phyloP scores from a whole-genome alignment of 2,329 filamentous ascomycete species.

The Botrytis cinerea region DNA sequence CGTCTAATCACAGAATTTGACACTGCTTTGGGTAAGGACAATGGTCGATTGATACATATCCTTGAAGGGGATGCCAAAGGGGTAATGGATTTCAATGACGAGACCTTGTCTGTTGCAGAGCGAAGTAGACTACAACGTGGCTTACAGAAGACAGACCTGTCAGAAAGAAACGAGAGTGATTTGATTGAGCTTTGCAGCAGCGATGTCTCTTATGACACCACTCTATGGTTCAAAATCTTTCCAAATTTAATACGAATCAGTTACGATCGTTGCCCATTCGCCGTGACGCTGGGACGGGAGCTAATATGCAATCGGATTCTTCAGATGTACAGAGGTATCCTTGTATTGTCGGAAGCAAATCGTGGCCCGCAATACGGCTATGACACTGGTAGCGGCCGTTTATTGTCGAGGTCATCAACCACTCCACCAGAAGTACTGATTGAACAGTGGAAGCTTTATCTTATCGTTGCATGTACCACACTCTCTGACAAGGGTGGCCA shows the following conservation, averaged over 20 bases:
- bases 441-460: constrained; percentile 97
- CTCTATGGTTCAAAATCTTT: constrained; percentile 97
- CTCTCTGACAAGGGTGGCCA: constrained; percentile 77
- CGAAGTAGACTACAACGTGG: constrained; percentile 89
- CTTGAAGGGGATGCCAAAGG: constrained; percentile 85
- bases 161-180: constrained; percentile 67
- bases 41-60: constrained; percentile 80
- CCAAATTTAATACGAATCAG: constrained; percentile 90
- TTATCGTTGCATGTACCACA: constrained; percentile 96
- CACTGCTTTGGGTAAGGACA: constrained; percentile 75
- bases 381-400: constrained; percentile 54
- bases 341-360: constrained; percentile 72
- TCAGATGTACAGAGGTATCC: constrained; percentile 88
- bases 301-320: constrained; percentile 89
- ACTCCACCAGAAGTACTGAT: constrained; percentile 84
- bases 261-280: constrained; percentile 87
- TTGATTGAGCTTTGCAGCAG: constrained; percentile 93
- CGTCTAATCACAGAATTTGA: constrained; percentile 94
- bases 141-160: constrained; percentile 73
- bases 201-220: constrained; percentile 91
- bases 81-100: constrained; percentile 90
- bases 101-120: constrained; percentile 88
- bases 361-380: constrained; percentile 64
- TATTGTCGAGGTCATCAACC: constrained; percentile 56
- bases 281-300: constrained; percentile 86